These are phyloP conservation scores for Gossypium aridum DNA, from an alignment of 441 rosid genomes.

Conservation along the genomic window DNA sequence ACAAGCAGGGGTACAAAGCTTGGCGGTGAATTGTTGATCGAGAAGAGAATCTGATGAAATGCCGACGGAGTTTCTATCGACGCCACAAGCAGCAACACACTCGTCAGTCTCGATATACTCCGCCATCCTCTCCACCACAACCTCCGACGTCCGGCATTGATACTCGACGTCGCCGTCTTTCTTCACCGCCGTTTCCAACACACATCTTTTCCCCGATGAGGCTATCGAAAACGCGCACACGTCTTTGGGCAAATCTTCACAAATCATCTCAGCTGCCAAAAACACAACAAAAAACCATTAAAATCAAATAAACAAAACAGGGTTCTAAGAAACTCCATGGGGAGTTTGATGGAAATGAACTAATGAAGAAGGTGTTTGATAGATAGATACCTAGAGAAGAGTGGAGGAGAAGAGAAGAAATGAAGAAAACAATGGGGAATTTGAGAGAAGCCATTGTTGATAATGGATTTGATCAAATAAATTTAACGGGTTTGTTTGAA, in stretches of 20 bases:
- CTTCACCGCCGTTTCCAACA: conserved; percentile 47
- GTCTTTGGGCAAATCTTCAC: conserved; percentile 64
- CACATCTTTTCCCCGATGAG: conserved; percentile 78
- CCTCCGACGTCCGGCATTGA: conserved; percentile 80
- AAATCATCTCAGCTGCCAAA: conserved; percentile 46
- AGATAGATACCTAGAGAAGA: conserved; percentile 40
- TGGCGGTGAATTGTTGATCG: conserved; percentile 65
- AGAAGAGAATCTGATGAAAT: conserved; percentile 87
- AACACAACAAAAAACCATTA: not conserved
- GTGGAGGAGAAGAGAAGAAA: conserved; percentile 56
- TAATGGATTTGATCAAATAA: no score
- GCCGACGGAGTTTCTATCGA: conserved; percentile 69
- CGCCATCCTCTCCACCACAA: conserved; percentile 64
- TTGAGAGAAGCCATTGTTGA: conserved; percentile 49
- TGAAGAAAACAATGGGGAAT: conserved; percentile 38
- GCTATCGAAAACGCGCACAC: conserved; percentile 69
- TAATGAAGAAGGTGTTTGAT: not conserved
- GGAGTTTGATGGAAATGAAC: not conserved
- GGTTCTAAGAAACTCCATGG: not conserved
- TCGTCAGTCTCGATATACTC: conserved; percentile 69
- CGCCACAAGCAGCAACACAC: conserved; percentile 80
- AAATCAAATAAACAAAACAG: not conserved
- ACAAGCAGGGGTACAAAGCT: conserved; percentile 78
- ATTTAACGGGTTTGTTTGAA: no score
- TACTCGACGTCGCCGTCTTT: conserved; percentile 39